Percentiles rank a stretch among this genome's conserved stretches.
Conservation (phyloP, 2,329 filamentous ascomycete species). For the Bisporella sp. region DNA sequence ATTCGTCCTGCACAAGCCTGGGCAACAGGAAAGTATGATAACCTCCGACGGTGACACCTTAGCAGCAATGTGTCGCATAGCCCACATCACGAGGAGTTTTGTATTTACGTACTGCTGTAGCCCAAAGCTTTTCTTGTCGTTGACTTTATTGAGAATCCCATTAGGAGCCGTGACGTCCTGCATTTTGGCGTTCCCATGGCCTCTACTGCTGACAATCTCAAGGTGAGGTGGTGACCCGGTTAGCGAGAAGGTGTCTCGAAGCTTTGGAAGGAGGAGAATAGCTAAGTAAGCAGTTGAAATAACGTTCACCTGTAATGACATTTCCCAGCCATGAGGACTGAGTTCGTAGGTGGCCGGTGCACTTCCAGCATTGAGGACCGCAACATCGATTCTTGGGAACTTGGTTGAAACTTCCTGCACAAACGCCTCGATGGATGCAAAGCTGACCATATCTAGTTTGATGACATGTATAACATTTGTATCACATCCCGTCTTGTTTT, state of each 20-base stretch:
- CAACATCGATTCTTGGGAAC: conserved; percentile 7
- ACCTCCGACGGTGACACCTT: too few relatives aligned
- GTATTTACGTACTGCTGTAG: too few relatives aligned
- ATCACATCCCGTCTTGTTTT: neutral
- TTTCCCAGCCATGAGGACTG: conserved; percentile 11
- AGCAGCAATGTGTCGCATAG: too few relatives aligned
- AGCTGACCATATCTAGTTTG: conserved; percentile 3
- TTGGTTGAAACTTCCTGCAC: neutral
- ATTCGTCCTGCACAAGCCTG: too few relatives aligned
- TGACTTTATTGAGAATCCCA: too few relatives aligned
- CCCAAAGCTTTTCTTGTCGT: too few relatives aligned
- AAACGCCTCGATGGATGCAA: conserved; percentile 2
- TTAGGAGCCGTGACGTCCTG: too few relatives aligned
- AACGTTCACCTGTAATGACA: conserved; percentile 21
- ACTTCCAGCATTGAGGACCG: conserved; percentile 11
- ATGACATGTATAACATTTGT: neutral
- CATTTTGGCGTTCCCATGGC: too few relatives aligned
- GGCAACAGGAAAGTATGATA: too few relatives aligned
- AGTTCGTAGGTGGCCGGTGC: conserved; percentile 4
- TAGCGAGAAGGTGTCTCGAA: conserved; percentile 4
- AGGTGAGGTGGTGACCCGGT: too few relatives aligned
- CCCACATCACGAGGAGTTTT: too few relatives aligned
- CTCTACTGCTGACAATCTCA: too few relatives aligned
- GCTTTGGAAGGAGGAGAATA: conserved; percentile 14
- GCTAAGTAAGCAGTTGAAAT: conserved; percentile 19